Conservation (phyloP, 345 rosid species). For the Viola odorata region DNA sequence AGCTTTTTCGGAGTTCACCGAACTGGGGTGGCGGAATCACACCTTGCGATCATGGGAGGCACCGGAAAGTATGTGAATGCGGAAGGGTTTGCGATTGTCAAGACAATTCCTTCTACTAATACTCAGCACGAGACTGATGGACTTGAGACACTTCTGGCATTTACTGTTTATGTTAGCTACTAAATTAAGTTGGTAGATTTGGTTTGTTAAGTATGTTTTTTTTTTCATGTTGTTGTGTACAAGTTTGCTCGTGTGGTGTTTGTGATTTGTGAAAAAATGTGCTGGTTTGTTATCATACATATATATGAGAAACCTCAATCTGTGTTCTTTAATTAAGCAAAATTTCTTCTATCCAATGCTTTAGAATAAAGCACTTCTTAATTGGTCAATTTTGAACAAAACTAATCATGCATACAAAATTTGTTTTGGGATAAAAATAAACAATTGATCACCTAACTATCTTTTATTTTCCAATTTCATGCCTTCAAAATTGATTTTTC, state of each 20-base stretch:
- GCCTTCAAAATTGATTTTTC: too few species aligned
- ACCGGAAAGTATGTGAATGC: slow-evolving; percentile 79
- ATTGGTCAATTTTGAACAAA: too few species aligned
- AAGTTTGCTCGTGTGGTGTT: neutral
- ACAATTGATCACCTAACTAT: too few species aligned
- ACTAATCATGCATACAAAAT: too few species aligned
- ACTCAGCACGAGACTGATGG: slow-evolving; percentile 62
- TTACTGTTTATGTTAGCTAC: slow-evolving; percentile 50
- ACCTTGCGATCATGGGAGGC: slow-evolving; percentile 81
- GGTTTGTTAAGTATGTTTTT: neutral
- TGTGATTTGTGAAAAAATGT: neutral
- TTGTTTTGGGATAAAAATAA: too few species aligned
- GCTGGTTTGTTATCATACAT: neutral
- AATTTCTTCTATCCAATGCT: too few species aligned
- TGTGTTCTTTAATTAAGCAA: neutral
- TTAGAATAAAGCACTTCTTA: too few species aligned
- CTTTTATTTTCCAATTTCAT: too few species aligned
- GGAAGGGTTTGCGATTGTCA: slow-evolving; percentile 58
- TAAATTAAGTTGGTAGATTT: neutral
- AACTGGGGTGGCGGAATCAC: slow-evolving; percentile 70
- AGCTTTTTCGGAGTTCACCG: slow-evolving; percentile 76
- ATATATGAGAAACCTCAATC: neutral
- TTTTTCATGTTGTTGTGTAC: neutral
- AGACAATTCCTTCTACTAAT: slow-evolving; percentile 47
- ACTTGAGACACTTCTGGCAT: slow-evolving; percentile 54